Evolutionary conservation across 805 yeast species (phyloP).

Genomic region (Candida railenensis): DNA sequence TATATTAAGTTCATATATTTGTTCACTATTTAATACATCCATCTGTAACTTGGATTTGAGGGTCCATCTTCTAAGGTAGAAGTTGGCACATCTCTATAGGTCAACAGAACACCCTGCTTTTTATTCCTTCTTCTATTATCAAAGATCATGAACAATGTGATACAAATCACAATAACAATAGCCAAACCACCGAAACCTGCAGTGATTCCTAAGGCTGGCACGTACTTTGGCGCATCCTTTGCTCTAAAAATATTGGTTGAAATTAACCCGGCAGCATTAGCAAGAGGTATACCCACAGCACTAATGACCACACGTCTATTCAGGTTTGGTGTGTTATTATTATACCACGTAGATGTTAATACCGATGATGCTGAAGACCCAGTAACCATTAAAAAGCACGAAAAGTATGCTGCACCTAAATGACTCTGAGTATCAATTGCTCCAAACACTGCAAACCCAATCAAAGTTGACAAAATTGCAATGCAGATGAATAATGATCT

Average conservation of each 20-base stretch:
- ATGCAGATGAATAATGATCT: slow-evolving; percentile 39
- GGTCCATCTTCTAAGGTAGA: slow-evolving; percentile 45
- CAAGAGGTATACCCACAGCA: slow-evolving; percentile 42
- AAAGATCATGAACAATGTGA: slow-evolving; percentile 34
- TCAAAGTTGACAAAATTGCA: slow-evolving; percentile 37
- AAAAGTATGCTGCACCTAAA: slow-evolving; percentile 41
- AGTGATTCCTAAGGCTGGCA: slow-evolving; percentile 29
- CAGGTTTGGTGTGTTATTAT: slow-evolving; percentile 47
- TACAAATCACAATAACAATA: slow-evolving; percentile 21
- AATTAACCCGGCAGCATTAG: slow-evolving; percentile 31
- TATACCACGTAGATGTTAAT: slow-evolving; percentile 50
- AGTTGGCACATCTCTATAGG: slow-evolving; percentile 43
- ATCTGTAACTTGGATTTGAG: slow-evolving; percentile 42
- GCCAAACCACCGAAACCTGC: slow-evolving; percentile 31
- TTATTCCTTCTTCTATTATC: slow-evolving; percentile 44
- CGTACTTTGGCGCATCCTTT: slow-evolving; percentile 30
- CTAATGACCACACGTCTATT: slow-evolving; percentile 46
- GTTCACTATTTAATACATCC: slow-evolving; percentile 37
- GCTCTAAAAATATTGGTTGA: slow-evolving; percentile 32
- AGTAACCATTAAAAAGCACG: slow-evolving; percentile 48
- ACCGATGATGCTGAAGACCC: slow-evolving; percentile 51
- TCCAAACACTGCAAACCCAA: slow-evolving; percentile 49
- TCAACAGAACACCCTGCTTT: slow-evolving; percentile 36
- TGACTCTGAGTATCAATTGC: slow-evolving; percentile 39
- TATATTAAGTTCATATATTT: background rate